Conservation (phyloP, 306 rosid genomes). For the Cicer cuneatum region DNA sequence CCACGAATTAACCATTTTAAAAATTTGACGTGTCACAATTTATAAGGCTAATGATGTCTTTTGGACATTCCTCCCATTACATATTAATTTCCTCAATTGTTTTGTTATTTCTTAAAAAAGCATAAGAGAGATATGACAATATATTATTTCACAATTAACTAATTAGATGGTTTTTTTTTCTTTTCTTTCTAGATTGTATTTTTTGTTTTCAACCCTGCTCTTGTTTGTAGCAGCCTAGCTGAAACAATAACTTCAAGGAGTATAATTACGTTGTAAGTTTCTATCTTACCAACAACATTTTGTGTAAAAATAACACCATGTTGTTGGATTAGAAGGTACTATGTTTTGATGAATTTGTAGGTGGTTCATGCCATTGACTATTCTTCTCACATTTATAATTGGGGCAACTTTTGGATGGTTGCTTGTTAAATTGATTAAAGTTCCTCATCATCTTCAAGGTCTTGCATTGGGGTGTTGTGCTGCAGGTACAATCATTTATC, state of each 20-base stretch:
- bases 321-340: neutral
- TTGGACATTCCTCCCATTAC: too few relatives aligned
- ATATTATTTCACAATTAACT: neutral
- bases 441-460: constrained; percentile 58
- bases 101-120: too few relatives aligned
- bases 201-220: constrained; percentile 48
- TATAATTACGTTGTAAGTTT: constrained; percentile 50
- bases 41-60: too few relatives aligned
- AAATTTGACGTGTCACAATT: too few relatives aligned
- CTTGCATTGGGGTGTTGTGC: constrained; percentile 56
- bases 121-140: too few relatives aligned
- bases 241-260: constrained; percentile 45
- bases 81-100: too few relatives aligned
- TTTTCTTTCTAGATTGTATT: constrained; percentile 38
- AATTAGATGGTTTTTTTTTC: neutral
- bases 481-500: constrained; percentile 39
- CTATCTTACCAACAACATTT: neutral
- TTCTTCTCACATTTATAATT: constrained; percentile 55
- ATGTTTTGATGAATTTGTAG: constrained; percentile 36
- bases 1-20: too few relatives aligned
- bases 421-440: constrained; percentile 48
- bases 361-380: constrained; percentile 62
- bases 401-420: constrained; percentile 55
- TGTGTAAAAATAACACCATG: neutral
- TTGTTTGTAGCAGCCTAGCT: constrained; percentile 46